Evolutionary conservation across 1,284 basidiomycete species (phyloP).

Genomic region (Pseudozyma tsukubaensis): DNA sequence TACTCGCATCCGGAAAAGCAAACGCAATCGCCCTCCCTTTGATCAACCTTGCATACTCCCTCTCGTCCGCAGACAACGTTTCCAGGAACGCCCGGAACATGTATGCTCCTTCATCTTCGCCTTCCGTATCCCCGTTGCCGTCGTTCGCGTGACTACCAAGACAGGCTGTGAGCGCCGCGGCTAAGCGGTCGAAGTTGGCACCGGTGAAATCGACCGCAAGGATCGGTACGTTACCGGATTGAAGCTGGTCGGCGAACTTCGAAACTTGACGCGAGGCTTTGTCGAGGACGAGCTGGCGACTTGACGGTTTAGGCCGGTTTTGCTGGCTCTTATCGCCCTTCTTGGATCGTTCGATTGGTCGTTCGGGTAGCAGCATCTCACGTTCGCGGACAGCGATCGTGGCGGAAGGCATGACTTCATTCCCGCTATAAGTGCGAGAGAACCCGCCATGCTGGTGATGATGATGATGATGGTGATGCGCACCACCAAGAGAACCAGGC

Average conservation of each 20-base stretch:
- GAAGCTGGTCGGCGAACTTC: slow-evolving; percentile 51
- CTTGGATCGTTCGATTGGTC: slow-evolving; percentile 46
- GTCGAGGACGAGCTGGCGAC: slow-evolving; percentile 54
- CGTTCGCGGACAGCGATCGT: slow-evolving; percentile 48
- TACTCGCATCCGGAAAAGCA: slow-evolving; percentile 41
- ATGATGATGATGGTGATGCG: slow-evolving; percentile 39
- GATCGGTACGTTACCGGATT: slow-evolving; percentile 56
- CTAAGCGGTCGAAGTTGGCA: slow-evolving; percentile 47
- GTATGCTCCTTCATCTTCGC: slow-evolving; percentile 41
- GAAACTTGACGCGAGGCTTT: slow-evolving; percentile 55
- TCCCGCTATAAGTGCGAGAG: slow-evolving; percentile 36
- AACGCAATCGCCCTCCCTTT: slow-evolving; percentile 36
- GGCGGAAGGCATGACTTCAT: slow-evolving; percentile 47
- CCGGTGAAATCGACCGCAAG: slow-evolving; percentile 60
- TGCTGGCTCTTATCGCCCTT: slow-evolving; percentile 52
- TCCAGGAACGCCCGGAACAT: slow-evolving; percentile 54
- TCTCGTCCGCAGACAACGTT: slow-evolving; percentile 55
- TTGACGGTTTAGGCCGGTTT: slow-evolving; percentile 51
- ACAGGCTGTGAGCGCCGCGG: slow-evolving; percentile 47
- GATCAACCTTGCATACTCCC: slow-evolving; percentile 56
- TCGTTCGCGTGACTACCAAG: slow-evolving; percentile 26
- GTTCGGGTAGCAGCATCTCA: slow-evolving; percentile 53
- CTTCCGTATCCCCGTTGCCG: slow-evolving; percentile 5
- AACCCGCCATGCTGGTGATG: slow-evolving; percentile 33
- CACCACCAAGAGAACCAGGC: slow-evolving; percentile 15